phyloP scores from a whole-genome alignment of 129 eudicot genomes.

The Gnaphalium uliginosum region DNA sequence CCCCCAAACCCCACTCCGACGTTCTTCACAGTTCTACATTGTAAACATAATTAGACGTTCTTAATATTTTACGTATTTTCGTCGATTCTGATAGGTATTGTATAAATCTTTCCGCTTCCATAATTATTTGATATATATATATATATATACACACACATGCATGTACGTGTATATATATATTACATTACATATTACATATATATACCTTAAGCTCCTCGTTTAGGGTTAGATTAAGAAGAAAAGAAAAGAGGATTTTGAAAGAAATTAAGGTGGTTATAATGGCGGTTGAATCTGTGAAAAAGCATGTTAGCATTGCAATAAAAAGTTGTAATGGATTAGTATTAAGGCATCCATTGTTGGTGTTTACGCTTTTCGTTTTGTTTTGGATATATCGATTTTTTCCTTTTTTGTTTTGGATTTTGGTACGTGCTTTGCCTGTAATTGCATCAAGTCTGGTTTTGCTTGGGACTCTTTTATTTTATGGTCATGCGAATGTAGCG shows the following conservation, averaged over 20 bases:
- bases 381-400: conserved; percentile 55
- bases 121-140: background rate
- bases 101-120: background rate
- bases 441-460: conserved; percentile 76
- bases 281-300: conserved; percentile 52
- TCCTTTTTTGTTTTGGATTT: conserved; percentile 63
- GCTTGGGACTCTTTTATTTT: conserved; percentile 81
- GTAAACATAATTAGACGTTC: background rate
- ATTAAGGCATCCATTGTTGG: conserved; percentile 65
- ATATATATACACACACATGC: background rate
- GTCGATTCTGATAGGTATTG: background rate
- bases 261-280: conserved; percentile 30
- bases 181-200: too few species aligned
- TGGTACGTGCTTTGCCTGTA: conserved; percentile 80
- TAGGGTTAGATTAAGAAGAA: background rate
- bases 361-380: conserved; percentile 52
- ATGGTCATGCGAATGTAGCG: conserved; percentile 63
- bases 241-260: background rate
- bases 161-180: background rate
- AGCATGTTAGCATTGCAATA: conserved; percentile 40
- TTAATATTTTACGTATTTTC: background rate
- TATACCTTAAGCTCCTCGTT: background rate
- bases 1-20: background rate
- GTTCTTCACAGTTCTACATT: background rate
- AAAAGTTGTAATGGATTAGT: conserved; percentile 55